A percentile compares a stretch with the other conserved stretches of the same genome.
Evolutionary conservation across 345 rosid genomes (phyloP).

Genomic region (rapeseed (Brassica napus)): DNA sequence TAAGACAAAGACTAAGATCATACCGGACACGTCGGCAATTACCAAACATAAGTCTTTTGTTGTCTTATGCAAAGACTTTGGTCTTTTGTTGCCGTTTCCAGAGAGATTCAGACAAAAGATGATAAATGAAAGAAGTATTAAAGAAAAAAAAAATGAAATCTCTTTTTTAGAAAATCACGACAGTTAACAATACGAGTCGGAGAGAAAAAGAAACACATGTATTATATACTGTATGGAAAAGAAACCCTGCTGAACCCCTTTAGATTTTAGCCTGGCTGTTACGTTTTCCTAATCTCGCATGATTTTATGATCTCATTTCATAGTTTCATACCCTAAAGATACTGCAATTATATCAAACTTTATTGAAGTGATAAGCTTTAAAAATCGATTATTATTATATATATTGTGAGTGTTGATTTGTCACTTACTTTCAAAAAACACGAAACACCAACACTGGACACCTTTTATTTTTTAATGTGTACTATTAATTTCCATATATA

Average conservation of each 20-base stretch:
- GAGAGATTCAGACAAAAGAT: too few relatives aligned
- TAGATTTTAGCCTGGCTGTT: neutral
- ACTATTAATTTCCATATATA: neutral
- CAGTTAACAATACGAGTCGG: neutral
- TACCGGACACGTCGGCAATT: constrained; percentile 16
- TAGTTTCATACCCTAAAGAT: neutral
- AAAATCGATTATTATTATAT: too few relatives aligned
- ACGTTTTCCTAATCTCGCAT: neutral
- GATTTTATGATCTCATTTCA: neutral
- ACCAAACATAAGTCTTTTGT: neutral
- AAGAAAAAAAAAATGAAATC: neutral
- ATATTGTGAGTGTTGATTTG: neutral
- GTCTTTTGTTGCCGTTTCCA: constrained; percentile 13
- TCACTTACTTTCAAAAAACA: neutral
- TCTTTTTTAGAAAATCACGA: neutral
- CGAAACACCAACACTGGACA: neutral
- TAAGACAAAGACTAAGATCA: constrained; percentile 1
- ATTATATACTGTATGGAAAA: neutral
- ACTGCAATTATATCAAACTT: neutral
- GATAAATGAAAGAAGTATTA: too few relatives aligned
- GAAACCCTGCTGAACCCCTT: neutral
- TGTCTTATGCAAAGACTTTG: constrained; percentile 11
- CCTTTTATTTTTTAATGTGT: neutral
- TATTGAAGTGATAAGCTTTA: neutral
- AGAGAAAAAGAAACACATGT: neutral